Percentiles rank a stretch among this genome's conserved stretches.
Evolutionary conservation across 345 rosid genomes (phyloP).

Genomic region (Citrus unshiu): DNA sequence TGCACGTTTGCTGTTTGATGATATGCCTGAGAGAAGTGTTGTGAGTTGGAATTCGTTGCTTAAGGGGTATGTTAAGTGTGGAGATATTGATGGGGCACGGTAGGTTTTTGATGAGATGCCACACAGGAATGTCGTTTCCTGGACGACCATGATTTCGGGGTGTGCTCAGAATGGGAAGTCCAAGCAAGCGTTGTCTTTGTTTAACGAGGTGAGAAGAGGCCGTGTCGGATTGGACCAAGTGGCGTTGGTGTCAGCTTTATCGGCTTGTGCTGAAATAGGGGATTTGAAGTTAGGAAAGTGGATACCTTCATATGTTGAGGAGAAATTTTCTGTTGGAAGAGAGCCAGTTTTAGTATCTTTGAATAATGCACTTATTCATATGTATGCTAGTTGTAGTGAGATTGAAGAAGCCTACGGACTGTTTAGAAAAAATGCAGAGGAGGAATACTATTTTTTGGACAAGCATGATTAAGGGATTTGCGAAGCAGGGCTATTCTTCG

Average conservation of each 20-base stretch:
- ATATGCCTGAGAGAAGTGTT: conserved; percentile 31
- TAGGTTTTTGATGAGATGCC: conserved; percentile 34
- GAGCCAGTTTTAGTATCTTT: conserved; percentile 24
- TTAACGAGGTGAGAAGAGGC: conserved; percentile 33
- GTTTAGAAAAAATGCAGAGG: conserved; percentile 24
- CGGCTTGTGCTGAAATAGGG: conserved; percentile 39
- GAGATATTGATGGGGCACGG: conserved; percentile 25
- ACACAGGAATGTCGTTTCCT: conserved; percentile 36
- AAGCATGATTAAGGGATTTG: conserved; percentile 35
- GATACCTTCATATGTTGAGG: conserved; percentile 29
- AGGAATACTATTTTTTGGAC: conserved; percentile 38
- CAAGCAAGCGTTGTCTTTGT: conserved; percentile 32
- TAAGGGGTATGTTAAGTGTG: conserved; percentile 22
- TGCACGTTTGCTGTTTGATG: conserved; percentile 36
- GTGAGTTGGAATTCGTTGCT: conserved; percentile 40
- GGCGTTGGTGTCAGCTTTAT: conserved; percentile 30
- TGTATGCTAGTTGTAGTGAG: conserved; percentile 47
- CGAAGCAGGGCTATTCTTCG: conserved; percentile 36
- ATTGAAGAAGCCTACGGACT: conserved; percentile 30
- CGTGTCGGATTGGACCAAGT: conserved; percentile 30
- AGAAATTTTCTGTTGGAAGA: conserved; percentile 5
- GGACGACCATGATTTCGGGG: conserved; percentile 38
- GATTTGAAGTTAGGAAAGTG: conserved; percentile 35
- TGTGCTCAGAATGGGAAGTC: conserved; percentile 28
- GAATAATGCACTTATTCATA: conserved; percentile 40